Evolutionary conservation across 2,329 filamentous ascomycete genomes (phyloP).

Genomic region (Alternaria solani): DNA sequence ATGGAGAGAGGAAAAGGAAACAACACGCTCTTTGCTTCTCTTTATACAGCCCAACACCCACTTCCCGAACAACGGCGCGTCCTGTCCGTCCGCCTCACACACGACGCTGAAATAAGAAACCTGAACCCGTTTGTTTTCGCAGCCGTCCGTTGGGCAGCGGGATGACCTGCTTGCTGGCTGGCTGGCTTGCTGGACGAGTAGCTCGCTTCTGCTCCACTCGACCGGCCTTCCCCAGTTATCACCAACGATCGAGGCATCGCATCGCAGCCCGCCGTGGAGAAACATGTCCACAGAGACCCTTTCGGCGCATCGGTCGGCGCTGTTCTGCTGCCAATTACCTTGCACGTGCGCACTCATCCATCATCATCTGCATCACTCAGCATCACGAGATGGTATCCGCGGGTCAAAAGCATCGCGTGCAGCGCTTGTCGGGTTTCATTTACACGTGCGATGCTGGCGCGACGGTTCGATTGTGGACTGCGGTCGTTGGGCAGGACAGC

Average conservation of each 20-base stretch:
- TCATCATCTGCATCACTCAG: background rate
- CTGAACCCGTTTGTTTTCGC: conserved; percentile 1
- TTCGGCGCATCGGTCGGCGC: background rate
- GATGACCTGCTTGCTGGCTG: background rate
- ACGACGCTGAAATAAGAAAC: conserved; percentile 1
- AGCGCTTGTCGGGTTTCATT: background rate
- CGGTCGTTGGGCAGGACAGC: background rate
- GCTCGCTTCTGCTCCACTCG: background rate
- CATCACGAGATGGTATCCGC: background rate
- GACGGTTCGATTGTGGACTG: background rate
- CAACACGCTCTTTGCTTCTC: background rate
- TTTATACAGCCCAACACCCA: background rate
- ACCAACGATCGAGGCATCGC: background rate
- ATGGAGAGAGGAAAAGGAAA: background rate
- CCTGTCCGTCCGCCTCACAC: background rate
- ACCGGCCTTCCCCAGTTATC: background rate
- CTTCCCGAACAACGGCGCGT: background rate
- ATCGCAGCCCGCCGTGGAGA: background rate
- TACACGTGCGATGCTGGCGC: background rate
- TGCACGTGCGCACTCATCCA: background rate
- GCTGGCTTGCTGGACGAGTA: background rate
- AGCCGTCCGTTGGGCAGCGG: conserved; percentile 1
- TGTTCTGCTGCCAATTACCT: background rate
- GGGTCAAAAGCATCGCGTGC: background rate
- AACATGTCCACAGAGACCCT: background rate